Evolutionary conservation across 805 yeast species (phyloP), one percentile per base, ranked within the genome.

Genomic region (Schwanniomyces occidentalis): DNA sequence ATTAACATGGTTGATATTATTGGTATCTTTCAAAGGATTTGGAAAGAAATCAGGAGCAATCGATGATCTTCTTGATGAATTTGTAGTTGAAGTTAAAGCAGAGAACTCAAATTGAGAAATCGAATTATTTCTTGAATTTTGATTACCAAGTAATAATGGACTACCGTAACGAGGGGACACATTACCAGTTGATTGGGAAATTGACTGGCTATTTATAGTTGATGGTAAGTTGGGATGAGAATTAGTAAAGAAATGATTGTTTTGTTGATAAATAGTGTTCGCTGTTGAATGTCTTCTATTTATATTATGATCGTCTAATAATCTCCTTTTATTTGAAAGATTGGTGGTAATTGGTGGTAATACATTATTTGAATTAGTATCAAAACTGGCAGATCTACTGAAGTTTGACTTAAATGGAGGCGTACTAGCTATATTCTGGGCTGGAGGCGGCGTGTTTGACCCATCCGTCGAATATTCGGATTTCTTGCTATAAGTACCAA

Each of bases 31-130:
- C 30, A 58, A 43, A 7, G 69, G 68, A 41, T 61, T 65, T 5
- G 73, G 71, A 52, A 66, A 68, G 32, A 65, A 52, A 38, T 70
- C 75, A 6, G 65, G 72, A 3, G 70, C 72, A 29, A 66, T 45
- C 3, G 71, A 63, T 6, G 73, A 64, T 34, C 73, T 59, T 45
- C 75, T 55, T 34, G 68, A 61, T 8, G 66, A 55, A 32, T 48
- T 51, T 21, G 54, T 51, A 19, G 51, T 51, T 6, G 59, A 58
- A 30, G 42, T 43, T 19, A 48, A 42, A 19, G 43, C 48, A 33
- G 46, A 37, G 30, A 64, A 44, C 47, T 54, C 61, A 35, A 49
- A 61, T 23, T 60, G 52, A 0, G 70, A 61, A 25, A 69, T 58
- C 4, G 72, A 66, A 41, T 67, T 64, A 44, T 66, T 62, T 40